Conservation (phyloP, 75 land plant genomes). For the Pinus taeda region DNA sequence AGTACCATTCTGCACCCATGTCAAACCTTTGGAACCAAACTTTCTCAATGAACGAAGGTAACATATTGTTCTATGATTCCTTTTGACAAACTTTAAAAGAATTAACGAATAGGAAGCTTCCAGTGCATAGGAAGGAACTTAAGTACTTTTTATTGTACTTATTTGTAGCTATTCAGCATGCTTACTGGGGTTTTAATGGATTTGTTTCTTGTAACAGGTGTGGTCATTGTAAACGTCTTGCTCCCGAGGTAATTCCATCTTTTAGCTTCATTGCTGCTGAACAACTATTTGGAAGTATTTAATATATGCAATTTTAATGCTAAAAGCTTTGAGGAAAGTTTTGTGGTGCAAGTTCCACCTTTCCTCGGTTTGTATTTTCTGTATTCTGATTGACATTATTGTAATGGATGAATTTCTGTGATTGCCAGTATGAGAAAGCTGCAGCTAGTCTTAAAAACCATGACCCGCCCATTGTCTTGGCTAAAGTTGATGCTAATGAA, state of each 20-base stretch:
- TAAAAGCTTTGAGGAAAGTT: not conserved
- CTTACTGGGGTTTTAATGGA: no score
- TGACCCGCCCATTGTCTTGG: slow-evolving; percentile 78
- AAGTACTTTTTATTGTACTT: not conserved
- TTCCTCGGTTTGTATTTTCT: not conserved
- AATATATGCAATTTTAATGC: not conserved
- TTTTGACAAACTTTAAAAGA: no score
- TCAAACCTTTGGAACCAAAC: no score
- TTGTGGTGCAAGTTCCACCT: not conserved
- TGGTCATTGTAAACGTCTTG: slow-evolving; percentile 86
- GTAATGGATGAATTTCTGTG: not conserved
- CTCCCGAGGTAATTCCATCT: slow-evolving; percentile 72
- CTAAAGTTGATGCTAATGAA: slow-evolving; percentile 91
- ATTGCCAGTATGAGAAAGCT: slow-evolving; percentile 87
- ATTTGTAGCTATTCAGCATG: not conserved
- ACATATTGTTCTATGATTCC: no score
- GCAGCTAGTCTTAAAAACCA: slow-evolving; percentile 58
- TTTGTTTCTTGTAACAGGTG: slow-evolving; percentile 55
- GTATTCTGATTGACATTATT: not conserved
- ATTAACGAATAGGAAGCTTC: not conserved
- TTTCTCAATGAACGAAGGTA: no score
- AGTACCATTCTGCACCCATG: no score
- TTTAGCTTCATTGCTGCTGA: not conserved
- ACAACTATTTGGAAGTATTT: not conserved
- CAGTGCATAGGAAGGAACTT: not conserved